Conservation (phyloP, 1,284 basidiomycete species). For the Omphalotus olearius region DNA sequence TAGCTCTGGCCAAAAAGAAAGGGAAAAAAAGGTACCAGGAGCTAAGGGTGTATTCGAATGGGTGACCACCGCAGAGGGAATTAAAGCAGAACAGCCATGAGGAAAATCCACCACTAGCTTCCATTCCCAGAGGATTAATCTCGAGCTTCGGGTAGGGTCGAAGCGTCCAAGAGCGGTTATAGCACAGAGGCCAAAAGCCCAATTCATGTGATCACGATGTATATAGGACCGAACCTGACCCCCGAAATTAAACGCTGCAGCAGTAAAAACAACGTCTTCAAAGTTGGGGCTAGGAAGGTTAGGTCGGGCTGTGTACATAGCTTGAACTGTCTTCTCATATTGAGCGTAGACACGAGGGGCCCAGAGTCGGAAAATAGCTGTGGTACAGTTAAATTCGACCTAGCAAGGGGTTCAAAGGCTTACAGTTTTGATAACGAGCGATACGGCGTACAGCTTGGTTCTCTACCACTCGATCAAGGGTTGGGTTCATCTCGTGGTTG, state of each 20-base stretch:
- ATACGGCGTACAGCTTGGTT: neutral
- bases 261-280: neutral
- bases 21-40: neutral
- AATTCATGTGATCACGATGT: slow-evolving; percentile 3
- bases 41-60: neutral
- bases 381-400: too few species aligned
- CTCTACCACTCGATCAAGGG: neutral
- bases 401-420: neutral
- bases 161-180: slow-evolving; percentile 6
- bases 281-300: neutral
- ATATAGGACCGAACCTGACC: slow-evolving; percentile 3
- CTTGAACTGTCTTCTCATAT: neutral
- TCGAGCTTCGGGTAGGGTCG: neutral
- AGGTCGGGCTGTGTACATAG: neutral
- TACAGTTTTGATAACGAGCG: neutral
- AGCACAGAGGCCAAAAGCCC: slow-evolving; percentile 5
- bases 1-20: too few species aligned
- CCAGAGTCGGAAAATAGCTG: neutral
- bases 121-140: slow-evolving; percentile 5
- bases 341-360: neutral
- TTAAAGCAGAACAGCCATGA: neutral
- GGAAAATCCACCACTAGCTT: slow-evolving; percentile 5
- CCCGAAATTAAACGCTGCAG: slow-evolving; percentile 6
- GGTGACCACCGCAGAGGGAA: slow-evolving; percentile 4
- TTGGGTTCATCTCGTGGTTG: neutral